Evolutionary conservation across 2,329 filamentous ascomycete species (phyloP).

Genomic region (Aspergillus ruber): DNA sequence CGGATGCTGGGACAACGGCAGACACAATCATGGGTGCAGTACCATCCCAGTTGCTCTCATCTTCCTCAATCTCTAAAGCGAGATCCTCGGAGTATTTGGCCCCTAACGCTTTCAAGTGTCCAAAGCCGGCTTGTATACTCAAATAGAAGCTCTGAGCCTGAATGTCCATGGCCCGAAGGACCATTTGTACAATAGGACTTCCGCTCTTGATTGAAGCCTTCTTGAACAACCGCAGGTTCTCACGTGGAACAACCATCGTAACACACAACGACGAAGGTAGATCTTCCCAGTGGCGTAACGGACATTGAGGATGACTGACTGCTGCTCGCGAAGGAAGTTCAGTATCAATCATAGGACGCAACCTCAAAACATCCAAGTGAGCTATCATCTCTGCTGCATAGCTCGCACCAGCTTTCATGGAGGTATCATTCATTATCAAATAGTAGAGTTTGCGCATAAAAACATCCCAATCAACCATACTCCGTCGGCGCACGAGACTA

Average conservation of each 20-base stretch:
- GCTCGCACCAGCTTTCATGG: not conserved
- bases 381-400: not conserved
- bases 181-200: not conserved
- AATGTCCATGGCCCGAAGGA: not conserved
- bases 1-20: conserved; percentile 4
- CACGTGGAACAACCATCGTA: not conserved
- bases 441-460: not conserved
- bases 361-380: not conserved
- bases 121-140: not conserved
- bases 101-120: not conserved
- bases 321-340: not conserved
- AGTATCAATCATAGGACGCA: not conserved
- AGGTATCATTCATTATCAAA: not conserved
- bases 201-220: not conserved
- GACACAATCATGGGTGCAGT: conserved; percentile 19
- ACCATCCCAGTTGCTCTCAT: conserved; percentile 17
- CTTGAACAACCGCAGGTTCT: not conserved
- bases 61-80: conserved; percentile 11
- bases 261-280: not conserved
- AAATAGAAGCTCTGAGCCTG: not conserved
- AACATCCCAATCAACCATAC: not conserved
- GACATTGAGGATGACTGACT: not conserved
- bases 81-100: not conserved
- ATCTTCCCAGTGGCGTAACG: not conserved
- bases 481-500: not conserved